Evolutionary conservation across 257 asterid species (phyloP), one percentile per base, ranked within the genome.

Genomic region (Vinca minor): DNA sequence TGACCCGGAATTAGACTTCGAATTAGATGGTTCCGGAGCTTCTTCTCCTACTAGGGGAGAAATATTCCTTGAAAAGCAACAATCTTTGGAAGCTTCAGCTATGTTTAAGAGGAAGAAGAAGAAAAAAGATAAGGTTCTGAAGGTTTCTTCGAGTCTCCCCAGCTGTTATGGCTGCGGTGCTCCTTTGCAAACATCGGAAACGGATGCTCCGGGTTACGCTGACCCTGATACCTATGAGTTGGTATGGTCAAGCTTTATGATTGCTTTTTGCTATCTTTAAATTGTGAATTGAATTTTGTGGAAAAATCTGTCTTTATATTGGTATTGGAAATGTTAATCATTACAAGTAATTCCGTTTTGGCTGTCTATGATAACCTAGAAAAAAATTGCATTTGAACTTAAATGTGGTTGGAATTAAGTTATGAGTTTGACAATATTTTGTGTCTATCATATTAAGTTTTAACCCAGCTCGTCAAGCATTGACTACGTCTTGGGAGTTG

Each of bases 141-240:
- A 82, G 68, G 58, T 76, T 46, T 65, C 84, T 45, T 64, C 81
- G 10, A 15, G 63, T 49, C 76, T 73, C 50, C 76, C 82, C 18
- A 65, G 84, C 71, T 91, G 98, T 68, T 91, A 91, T 32, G 98
- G 96, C 44, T 91, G 98, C 65, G 98, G 98, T 71, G 95, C 98
- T 46, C 92, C 89, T 4, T 76, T 88, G 57, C 98, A 91, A 70
- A 83, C 86, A 0, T 76, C 72, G 5, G 95, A 88, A 70, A 58
- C 53, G 32, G 96, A 91, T 80, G 82, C 90, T 49, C 96, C 98
- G 18, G 96, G 96, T 45, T 76, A 73, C 23, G 82, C 76, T 49
- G 79, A 79, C 50, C 68, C 65, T 63, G 84, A 79, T 8, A 79
- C 79, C 13, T 79, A 76, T 66, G 63, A 76, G 25, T 65, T 79